Evolutionary conservation across 164 flowering plant species (phyloP).

Genomic region (Vitis labrusca): DNA sequence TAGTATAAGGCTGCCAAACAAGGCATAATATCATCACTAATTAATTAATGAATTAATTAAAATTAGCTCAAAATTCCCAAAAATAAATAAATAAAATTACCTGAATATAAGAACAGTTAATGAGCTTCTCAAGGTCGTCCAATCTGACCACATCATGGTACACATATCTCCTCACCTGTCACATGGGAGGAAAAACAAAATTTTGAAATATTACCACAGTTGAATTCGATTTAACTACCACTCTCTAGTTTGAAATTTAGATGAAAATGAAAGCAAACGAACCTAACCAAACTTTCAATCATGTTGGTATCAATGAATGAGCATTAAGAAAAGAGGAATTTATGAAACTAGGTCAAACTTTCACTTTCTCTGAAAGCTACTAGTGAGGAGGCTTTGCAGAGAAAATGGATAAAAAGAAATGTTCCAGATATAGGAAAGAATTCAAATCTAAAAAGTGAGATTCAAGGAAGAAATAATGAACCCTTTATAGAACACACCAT

Average conservation of each 20-base stretch:
- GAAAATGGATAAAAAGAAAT: conserved; percentile 30
- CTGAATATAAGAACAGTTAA: conserved; percentile 86
- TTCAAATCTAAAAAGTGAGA: conserved; percentile 39
- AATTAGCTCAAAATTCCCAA: conserved; percentile 49
- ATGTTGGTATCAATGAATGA: background rate
- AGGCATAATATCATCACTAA: background rate
- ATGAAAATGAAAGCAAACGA: background rate
- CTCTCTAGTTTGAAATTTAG: background rate
- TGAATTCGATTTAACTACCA: background rate
- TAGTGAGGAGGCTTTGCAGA: conserved; percentile 35
- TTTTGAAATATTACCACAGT: background rate
- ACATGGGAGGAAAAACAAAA: background rate
- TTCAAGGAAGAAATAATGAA: conserved; percentile 15
- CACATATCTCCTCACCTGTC: conserved; percentile 84
- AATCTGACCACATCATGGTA: conserved; percentile 83
- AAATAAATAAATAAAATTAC: conserved; percentile 19
- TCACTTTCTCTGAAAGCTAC: conserved; percentile 56
- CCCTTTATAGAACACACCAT: conserved; percentile 7
- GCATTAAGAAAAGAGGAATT: background rate
- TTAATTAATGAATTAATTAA: background rate
- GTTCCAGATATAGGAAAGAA: conserved; percentile 45
- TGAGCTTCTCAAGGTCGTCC: conserved; percentile 87
- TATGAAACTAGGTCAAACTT: conserved; percentile 49
- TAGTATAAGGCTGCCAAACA: conserved; percentile 71
- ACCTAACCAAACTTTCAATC: background rate